Base-by-base conservation (phyloP, 108 stramenopile genomes). In the Chaetoceros tenuissimus region DNA sequence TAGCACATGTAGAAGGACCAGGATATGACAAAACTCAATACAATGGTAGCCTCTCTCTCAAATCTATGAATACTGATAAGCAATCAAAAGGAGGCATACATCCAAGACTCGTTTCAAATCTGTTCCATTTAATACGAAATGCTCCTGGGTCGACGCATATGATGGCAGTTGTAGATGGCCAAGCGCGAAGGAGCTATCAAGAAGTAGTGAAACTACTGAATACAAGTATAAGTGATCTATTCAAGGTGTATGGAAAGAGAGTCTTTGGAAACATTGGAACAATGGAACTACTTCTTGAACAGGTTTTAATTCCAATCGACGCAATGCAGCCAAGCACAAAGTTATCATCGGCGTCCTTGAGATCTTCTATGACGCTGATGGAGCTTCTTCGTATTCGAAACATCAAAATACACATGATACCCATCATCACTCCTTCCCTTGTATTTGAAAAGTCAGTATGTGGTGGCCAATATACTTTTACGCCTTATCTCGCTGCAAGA, bases 91-190 rank as follows among this genome's bases (percentile, higher is more conserved):
- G 62, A 43, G 62, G 62, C 1, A 24, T 62, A 21, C 62, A 62
- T 30, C 13, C 31, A 13, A 20, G 62, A 40, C 21, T 62, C 22
- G 20, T 55, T 16, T 52, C 51, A 10, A 62, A 62, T 44, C 21
- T 62, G 53, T 62, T 40, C 55, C 62, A 62, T 45, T 20, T 62
- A 23, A 55, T 62, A 20, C 62, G 62, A 34, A 55, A 62, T 55
- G 53, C 53, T 62, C 62, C 62, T 27, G 54, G 54, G 13, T 55
- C 62, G 17, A 62, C 62, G 2, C 62, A 62, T 24, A 62, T 62
- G 19, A 46, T 62, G 13, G 62, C 62, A 24, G 62, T 62, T 23
- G 62, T 62, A 3, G 53, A 62, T 55, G 62, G 62, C 7, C 62
- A 62, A 51, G 54, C 54, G 17, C 53, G 34, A 31, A 24, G 53